Evolutionary conservation across 129 eudicot genomes (phyloP).

Genomic region (Oenanthe sinensis): DNA sequence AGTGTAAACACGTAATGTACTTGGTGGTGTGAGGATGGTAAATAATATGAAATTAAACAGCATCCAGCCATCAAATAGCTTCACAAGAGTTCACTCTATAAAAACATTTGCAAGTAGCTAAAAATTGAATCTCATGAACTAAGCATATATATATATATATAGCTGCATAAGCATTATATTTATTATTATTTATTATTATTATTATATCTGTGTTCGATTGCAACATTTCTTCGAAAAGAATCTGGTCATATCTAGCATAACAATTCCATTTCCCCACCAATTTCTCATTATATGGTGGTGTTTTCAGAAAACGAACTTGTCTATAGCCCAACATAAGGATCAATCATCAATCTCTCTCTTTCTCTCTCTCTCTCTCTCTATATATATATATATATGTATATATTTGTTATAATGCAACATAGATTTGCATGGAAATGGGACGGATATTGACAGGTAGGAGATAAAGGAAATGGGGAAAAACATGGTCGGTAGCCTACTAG

Average conservation of each 20-base stretch:
- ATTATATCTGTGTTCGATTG: background rate
- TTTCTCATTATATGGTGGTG: background rate
- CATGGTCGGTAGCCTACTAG: constrained; percentile 29
- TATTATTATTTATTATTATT: no score
- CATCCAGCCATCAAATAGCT: no score
- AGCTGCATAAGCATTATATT: no score
- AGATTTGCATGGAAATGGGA: constrained; percentile 12
- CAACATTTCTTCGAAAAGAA: background rate
- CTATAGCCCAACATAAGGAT: constrained; percentile 11
- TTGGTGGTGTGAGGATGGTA: no score
- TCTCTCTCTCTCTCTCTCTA: no score
- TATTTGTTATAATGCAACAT: constrained; percentile 1
- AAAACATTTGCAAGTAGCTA: no score
- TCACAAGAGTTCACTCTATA: no score
- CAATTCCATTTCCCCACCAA: background rate
- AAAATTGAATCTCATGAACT: no score
- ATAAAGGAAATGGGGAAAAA: constrained; percentile 41
- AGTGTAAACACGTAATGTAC: no score
- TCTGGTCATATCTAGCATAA: background rate
- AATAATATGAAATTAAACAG: no score
- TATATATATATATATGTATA: background rate
- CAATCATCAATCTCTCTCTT: background rate
- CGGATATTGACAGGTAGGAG: constrained; percentile 39
- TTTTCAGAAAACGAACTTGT: constrained; percentile 14
- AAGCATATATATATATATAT: no score